Evolutionary conservation across 2,329 filamentous ascomycete species (phyloP), one percentile per base, ranked within the genome.

Genomic region (Fusarium sambucinum): DNA sequence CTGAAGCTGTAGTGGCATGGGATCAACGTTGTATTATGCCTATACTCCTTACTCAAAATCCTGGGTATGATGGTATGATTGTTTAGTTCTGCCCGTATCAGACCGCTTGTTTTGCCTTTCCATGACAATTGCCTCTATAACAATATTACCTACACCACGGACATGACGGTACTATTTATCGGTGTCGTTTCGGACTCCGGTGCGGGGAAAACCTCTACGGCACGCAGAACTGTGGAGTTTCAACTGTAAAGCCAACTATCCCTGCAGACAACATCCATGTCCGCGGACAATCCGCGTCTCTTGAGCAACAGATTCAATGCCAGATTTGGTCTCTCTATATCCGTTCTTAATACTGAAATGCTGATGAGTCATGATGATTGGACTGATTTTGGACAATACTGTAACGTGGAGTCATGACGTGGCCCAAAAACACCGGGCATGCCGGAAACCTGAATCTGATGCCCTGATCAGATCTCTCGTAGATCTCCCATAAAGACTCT

Each of bases 121-220:
- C 3, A 27, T 23, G 14, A 4, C 16, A 2, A 11, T 14, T n/a
- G n/a, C n/a, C 23, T 17, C 11, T 6, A 23, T 10, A 6, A 10
- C 4, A 23, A 11, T 16, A 21, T 5, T 38, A 1, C 0, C 14
- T 19, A 9, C 12, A 21, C 4, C 12, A 19, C 3, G n/a, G 6
- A 38, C 11, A n/a, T 16, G 8, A 17, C 2, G 33, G 9, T 17
- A 38, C 2, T 4, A 38, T 4, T 4, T 38, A 9, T 21, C 6
- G 35, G n/a, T 21, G 12, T 19, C 5, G n/a, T 12, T n/a, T 21
- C 12, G 35, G 11, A 8, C 19, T 21, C 2, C 7, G 13, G 16
- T 33, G 32, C 32, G 32, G 32, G 32, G 32, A 21, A 21, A 1
- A n/a, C 5, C 11, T 13, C 11, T 11, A 6, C 12, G n/a, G 17